phyloP scores from a whole-genome alignment of 192 early-diverging fungal genomes.

The Coemansia sp. region DNA sequence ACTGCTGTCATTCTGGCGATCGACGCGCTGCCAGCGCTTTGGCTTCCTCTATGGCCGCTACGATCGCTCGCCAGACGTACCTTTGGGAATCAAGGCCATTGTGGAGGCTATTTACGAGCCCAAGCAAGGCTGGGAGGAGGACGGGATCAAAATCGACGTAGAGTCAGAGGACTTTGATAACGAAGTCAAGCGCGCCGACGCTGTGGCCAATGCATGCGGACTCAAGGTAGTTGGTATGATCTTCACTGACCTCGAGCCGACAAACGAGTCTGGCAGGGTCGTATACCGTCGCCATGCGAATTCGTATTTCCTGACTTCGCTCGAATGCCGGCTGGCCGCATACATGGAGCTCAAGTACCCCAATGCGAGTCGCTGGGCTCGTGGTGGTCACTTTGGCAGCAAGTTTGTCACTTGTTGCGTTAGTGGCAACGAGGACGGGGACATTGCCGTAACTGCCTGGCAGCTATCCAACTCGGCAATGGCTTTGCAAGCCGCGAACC shows the following conservation, averaged over 20 bases:
- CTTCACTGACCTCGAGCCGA: conserved; percentile 93
- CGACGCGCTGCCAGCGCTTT: conserved; percentile 86
- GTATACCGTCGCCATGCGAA: conserved; percentile 87
- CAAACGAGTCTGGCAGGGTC: conserved; percentile 77
- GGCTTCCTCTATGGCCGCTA: conserved; percentile 95
- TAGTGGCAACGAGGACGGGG: conserved; percentile 85
- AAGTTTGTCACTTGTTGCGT: conserved; percentile 96
- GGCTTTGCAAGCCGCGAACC: conserved; percentile 88
- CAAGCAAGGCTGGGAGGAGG: conserved; percentile 77
- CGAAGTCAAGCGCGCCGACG: conserved; percentile 57
- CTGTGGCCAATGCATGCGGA: conserved; percentile 70
- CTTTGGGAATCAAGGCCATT: conserved; percentile 94
- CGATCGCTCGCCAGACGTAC: conserved; percentile 88
- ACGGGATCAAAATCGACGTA: conserved; percentile 68
- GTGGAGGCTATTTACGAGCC: conserved; percentile 96
- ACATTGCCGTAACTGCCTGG: conserved; percentile 85
- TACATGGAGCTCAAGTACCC: conserved; percentile 81
- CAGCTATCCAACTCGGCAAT: conserved; percentile 92
- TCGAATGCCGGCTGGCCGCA: conserved; percentile 86
- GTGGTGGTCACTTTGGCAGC: conserved; percentile 81
- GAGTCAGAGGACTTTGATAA: conserved; percentile 64
- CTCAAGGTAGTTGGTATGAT: conserved; percentile 84
- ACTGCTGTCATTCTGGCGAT: conserved; percentile 87
- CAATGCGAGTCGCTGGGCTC: conserved; percentile 70
- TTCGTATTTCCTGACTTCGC: conserved; percentile 92